Conservation (phyloP, 2,329 filamentous ascomycete genomes). For the Cytospora chrysosperma region DNA sequence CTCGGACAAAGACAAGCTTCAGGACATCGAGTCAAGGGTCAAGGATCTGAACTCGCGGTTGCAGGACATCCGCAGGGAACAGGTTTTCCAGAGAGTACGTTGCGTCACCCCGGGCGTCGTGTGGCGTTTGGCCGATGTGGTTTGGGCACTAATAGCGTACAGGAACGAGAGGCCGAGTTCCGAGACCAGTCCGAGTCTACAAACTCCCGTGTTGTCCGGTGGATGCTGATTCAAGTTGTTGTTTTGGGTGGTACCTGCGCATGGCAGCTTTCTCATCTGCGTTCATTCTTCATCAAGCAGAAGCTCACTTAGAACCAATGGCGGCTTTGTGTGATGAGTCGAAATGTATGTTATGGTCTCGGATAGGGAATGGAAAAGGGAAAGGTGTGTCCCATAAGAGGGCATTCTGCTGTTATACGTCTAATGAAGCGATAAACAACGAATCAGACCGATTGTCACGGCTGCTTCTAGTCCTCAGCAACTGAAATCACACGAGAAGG, state of each 20-base stretch:
- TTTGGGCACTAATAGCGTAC: constrained; percentile 11
- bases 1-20: constrained; percentile 88
- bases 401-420: constrained; percentile 13
- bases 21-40: constrained; percentile 84
- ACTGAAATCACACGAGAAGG: not conserved
- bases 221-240: constrained; percentile 87
- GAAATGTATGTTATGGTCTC: constrained; percentile 11
- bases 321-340: constrained; percentile 12
- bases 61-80: constrained; percentile 86
- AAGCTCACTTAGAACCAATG: constrained; percentile 74
- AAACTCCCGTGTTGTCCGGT: constrained; percentile 87
- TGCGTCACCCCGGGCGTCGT: not conserved
- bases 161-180: constrained; percentile 98
- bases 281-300: constrained; percentile 99
- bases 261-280: constrained; percentile 94
- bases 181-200: constrained; percentile 94
- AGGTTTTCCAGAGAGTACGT: constrained; percentile 89
- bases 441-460: not conserved
- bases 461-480: not conserved
- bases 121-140: constrained; percentile 1
- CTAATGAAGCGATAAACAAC: constrained; percentile 14
- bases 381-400: constrained; percentile 18
- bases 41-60: constrained; percentile 85
- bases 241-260: constrained; percentile 86
- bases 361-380: not conserved